Conservation (phyloP, 495 filamentous ascomycete genomes). For the Trichoderma virens region DNA sequence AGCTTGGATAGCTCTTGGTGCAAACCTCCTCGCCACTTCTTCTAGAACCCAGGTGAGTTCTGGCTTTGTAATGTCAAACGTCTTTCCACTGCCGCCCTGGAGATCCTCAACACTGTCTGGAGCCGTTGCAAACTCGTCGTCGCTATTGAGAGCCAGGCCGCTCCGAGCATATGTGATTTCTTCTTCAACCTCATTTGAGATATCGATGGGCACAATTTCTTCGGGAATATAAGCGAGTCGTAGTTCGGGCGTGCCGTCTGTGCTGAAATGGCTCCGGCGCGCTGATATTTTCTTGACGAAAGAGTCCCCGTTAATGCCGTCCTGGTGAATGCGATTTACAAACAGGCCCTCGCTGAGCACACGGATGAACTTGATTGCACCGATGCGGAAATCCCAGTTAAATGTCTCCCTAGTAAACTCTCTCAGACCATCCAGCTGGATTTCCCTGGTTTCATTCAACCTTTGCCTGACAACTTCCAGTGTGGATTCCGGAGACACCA, state of each 20-base stretch:
- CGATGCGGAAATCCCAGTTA: slow-evolving; percentile 70
- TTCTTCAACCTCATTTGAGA: slow-evolving; percentile 60
- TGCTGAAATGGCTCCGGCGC: slow-evolving; percentile 59
- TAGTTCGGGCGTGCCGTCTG: slow-evolving; percentile 67
- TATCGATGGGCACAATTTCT: slow-evolving; percentile 68
- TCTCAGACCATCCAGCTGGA: slow-evolving; percentile 63
- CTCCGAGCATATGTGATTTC: slow-evolving; percentile 38
- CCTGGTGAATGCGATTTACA: slow-evolving; percentile 50
- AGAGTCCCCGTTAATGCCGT: slow-evolving; percentile 15
- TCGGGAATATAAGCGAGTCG: slow-evolving; percentile 69
- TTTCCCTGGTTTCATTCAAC: slow-evolving; percentile 53
- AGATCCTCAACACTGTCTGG: slow-evolving; percentile 21
- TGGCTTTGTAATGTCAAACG: slow-evolving; percentile 62
- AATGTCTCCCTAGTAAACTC: slow-evolving; percentile 71
- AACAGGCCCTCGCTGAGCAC: slow-evolving; percentile 74
- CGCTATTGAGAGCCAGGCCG: slow-evolving; percentile 44
- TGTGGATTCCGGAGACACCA: slow-evolving; percentile 57
- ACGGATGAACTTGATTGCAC: slow-evolving; percentile 77
- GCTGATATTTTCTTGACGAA: slow-evolving; percentile 57
- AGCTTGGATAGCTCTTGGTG: slow-evolving; percentile 63
- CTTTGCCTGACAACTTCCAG: slow-evolving; percentile 49
- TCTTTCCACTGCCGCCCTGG: slow-evolving; percentile 36
- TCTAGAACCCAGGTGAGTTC: slow-evolving; percentile 69
- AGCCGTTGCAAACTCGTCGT: slow-evolving; percentile 46
- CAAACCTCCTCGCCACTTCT: slow-evolving; percentile 57